Conservation (phyloP, 441 rosid species). For the Jatropha multifida region DNA sequence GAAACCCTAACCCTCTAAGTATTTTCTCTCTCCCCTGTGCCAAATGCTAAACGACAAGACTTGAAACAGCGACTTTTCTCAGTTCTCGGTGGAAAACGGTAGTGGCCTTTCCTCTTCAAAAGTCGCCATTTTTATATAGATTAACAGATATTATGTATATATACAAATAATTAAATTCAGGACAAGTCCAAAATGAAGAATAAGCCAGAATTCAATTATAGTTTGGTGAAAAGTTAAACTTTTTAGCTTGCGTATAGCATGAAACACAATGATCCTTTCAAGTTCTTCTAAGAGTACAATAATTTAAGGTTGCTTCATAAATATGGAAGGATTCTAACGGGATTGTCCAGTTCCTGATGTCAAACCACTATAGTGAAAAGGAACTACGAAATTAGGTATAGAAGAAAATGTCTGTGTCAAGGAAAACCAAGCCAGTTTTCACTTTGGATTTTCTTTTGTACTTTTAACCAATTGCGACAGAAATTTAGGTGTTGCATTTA, state of each 20-base stretch:
- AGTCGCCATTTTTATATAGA: conserved; percentile 1
- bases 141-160: too few species aligned
- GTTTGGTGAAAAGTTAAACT: neutral
- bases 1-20: conserved; percentile 40
- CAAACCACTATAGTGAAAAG: neutral
- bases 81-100: conserved; percentile 39
- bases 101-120: conserved; percentile 17
- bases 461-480: neutral
- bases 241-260: neutral
- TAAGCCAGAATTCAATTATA: neutral
- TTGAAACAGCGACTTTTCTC: conserved; percentile 48
- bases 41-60: conserved; percentile 72
- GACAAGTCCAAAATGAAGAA: neutral
- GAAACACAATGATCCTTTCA: neutral
- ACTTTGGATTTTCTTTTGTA: neutral
- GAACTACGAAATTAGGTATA: neutral
- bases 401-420: neutral
- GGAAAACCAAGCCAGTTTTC: neutral
- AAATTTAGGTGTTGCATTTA: neutral
- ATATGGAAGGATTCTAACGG: neutral
- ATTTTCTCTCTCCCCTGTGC: conserved; percentile 22
- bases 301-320: conserved; percentile 5
- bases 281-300: neutral
- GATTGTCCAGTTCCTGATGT: neutral
- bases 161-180: too few species aligned